Conservation (phyloP, 73 alveolate species). For the Tetrahymena elliotti region DNA sequence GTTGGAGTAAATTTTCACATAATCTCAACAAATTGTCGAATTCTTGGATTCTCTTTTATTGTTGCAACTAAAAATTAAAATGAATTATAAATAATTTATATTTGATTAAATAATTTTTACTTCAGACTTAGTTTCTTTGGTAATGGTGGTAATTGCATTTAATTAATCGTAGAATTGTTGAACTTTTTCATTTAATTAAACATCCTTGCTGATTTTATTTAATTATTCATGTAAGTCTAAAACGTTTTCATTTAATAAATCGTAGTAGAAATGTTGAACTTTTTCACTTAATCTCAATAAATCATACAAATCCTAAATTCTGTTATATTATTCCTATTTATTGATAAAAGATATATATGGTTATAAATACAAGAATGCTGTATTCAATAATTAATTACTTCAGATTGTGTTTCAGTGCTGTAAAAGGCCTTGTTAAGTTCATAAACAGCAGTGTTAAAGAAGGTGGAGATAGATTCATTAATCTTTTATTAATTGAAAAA, state of each 20-base stretch:
- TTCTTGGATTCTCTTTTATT: neutral
- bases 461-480: neutral
- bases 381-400: neutral
- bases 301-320: neutral
- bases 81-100: too few relatives aligned
- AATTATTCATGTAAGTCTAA: neutral
- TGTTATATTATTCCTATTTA: neutral
- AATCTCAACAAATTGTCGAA: neutral
- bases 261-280: neutral
- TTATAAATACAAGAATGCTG: neutral
- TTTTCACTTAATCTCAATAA: neutral
- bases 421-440: neutral
- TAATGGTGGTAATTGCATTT: neutral
- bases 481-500: neutral
- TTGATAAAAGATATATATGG: neutral
- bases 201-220: neutral
- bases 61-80: neutral
- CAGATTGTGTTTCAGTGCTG: neutral
- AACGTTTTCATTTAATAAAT: neutral
- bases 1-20: neutral
- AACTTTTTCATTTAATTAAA: neutral
- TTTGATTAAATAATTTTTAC: too few relatives aligned
- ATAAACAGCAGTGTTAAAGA: neutral
- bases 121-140: neutral
- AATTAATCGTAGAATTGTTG: neutral